These are phyloP conservation scores for Pinus tabuliformis DNA, from an alignment of 75 land plant species.

Conservation along the genomic window DNA sequence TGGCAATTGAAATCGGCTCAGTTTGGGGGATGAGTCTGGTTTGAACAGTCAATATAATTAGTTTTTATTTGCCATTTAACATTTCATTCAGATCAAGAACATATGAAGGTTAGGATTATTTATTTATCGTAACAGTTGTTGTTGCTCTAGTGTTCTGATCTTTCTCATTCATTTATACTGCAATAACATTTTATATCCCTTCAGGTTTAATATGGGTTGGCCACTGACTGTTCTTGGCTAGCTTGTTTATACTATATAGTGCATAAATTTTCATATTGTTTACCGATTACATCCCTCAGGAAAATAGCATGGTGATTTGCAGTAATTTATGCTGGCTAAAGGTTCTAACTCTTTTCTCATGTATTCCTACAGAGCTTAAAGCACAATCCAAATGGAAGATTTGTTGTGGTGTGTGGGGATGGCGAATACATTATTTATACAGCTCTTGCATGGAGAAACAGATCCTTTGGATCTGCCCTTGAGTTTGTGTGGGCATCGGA, in stretches of 20 bases:
- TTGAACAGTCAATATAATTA: not conserved
- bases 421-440: constrained; percentile 98
- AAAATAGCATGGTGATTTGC: constrained; percentile 5
- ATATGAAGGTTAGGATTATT: too few relatives aligned
- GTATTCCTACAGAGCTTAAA: constrained; percentile 70
- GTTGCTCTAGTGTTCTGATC: too few relatives aligned
- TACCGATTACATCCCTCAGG: too few relatives aligned
- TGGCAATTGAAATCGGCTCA: too few relatives aligned
- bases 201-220: not conserved
- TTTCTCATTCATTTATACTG: not conserved
- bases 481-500: constrained; percentile 98
- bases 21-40: too few relatives aligned
- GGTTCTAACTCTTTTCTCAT: not conserved
- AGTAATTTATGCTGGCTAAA: not conserved
- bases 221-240: not conserved
- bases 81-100: too few relatives aligned
- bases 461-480: constrained; percentile 94
- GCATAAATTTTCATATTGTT: not conserved
- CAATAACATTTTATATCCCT: not conserved
- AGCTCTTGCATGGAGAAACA: constrained; percentile 97
- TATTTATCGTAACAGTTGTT: too few relatives aligned
- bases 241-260: not conserved
- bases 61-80: not conserved
- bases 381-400: constrained; percentile 98
- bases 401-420: constrained; percentile 99